Percentiles rank a stretch among this genome's conserved stretches.
phyloP scores from a whole-genome alignment of 176 grass and related monocot genomes.

The Avena atlantica region DNA sequence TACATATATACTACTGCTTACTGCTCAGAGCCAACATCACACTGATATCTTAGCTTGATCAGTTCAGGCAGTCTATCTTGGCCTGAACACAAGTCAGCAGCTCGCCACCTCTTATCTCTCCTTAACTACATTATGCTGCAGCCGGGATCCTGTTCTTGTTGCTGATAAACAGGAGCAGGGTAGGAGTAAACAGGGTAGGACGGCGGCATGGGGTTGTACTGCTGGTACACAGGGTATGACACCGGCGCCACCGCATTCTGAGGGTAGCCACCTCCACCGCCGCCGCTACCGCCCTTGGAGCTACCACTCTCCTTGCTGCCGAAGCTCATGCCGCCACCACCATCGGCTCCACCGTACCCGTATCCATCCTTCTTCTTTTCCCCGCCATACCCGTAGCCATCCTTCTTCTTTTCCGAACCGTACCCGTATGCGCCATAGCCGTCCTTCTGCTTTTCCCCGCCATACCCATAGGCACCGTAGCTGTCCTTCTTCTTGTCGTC shows the following conservation, averaged over 20 bases:
- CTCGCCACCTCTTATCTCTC: not conserved
- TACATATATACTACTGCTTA: not conserved
- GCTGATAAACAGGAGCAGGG: constrained; percentile 31
- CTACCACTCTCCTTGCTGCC: constrained; percentile 18
- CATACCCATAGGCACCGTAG: constrained; percentile 49
- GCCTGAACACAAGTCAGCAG: not conserved
- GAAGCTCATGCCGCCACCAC: not conserved
- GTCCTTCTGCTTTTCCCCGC: constrained; percentile 52
- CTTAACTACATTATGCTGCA: constrained; percentile 54
- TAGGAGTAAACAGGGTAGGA: constrained; percentile 49
- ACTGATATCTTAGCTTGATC: not conserved
- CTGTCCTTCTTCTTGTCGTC: constrained; percentile 60
- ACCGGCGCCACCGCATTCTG: not conserved
- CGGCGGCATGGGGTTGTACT: constrained; percentile 54
- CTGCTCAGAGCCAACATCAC: not conserved
- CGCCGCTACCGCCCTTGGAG: not conserved
- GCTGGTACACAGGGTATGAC: constrained; percentile 38
- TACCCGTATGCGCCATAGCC: constrained; percentile 6
- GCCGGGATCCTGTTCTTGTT: constrained; percentile 54
- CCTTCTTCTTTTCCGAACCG: constrained; percentile 15
- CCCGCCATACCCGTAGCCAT: not conserved
- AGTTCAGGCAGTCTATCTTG: not conserved
- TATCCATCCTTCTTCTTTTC: constrained; percentile 55
- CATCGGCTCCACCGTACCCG: not conserved
- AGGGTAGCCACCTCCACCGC: constrained; percentile 13